Base-by-base conservation (phyloP, 202 grass and related monocot species). In the Eragrostis tef region DNA sequence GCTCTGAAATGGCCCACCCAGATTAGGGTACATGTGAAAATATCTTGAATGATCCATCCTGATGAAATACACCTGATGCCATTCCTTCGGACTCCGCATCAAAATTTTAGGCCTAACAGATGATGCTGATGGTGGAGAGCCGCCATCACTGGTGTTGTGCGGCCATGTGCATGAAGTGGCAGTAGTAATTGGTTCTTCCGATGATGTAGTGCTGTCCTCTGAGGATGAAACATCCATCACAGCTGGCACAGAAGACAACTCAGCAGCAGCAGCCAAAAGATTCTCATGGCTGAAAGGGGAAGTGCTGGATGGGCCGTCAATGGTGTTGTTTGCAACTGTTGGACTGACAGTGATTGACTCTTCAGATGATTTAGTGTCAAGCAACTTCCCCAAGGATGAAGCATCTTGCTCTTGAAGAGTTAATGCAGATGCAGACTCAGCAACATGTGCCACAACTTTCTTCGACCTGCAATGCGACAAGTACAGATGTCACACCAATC, bases 1-100 rank as follows among this genome's bases (percentile, higher is more conserved):
- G 41, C 56, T 76, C 39, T 61, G 14, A 46, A 76, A 76, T 11
- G 73, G 54, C 11, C 73, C 54, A 61, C 56, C 73, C 0, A 45
- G 54, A 49, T 62, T 17, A 63, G 58, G 57, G 25, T 64, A 77
- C 43, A 63, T 77, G 24, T 11, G 17, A 2, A 63, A 77, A 0
- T 25, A 48, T 1, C 34, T 39, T 39, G 34, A 39, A 39, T 39
- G 16, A 17, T 54, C 51, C 51, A 54, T 54, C 51, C 51, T 54
- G 6, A 54, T 54, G 51, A 6, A 54, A 20, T 19, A 54, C 51
- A n/a, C 51, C 51, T 54, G 17, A 17, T 54, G 6, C 16, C 16
- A 54, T 8, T 54, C n/a, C 16, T 6, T 6, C 19, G 17, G 51
- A 54, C 15, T 19, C 17, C 51, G 16, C 19, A 17, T 5, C 51